Percentiles rank a stretch among this genome's conserved stretches.
Conservation (phyloP, 345 rosid genomes). For the Cardiospermum halicacabum region DNA sequence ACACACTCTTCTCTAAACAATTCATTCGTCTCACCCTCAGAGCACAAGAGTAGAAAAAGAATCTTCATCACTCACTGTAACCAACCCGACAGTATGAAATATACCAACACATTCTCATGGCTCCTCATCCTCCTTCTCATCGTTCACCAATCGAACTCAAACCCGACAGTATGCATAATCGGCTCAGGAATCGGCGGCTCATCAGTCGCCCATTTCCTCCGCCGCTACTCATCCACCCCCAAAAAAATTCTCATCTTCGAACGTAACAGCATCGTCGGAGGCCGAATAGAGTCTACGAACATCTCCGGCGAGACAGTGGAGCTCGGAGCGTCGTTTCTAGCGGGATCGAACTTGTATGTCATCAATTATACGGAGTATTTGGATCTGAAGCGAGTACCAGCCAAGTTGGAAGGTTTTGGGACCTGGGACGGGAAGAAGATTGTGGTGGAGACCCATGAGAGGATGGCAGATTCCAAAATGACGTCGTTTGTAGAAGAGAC, state of each 20-base stretch:
- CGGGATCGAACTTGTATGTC: conserved; percentile 75
- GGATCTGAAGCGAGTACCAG: conserved; percentile 41
- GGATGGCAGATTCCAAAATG: conserved; percentile 54
- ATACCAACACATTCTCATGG: neutral
- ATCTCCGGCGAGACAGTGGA: conserved; percentile 62
- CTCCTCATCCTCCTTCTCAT: conserved; percentile 16
- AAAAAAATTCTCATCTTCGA: conserved; percentile 54
- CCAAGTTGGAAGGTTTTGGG: conserved; percentile 46
- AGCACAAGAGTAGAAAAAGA: too few relatives aligned
- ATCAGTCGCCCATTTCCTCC: conserved; percentile 85
- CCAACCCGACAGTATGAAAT: too few relatives aligned
- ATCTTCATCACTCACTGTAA: too few relatives aligned
- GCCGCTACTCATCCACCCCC: conserved; percentile 35
- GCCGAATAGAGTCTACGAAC: conserved; percentile 77
- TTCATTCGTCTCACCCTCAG: too few relatives aligned
- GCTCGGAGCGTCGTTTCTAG: conserved; percentile 87
- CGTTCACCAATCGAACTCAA: conserved; percentile 14
- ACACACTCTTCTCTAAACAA: too few relatives aligned
- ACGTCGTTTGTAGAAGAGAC: conserved; percentile 54
- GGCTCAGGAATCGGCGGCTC: conserved; percentile 94
- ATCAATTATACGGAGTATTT: conserved; percentile 49
- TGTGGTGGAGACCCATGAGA: conserved; percentile 52
- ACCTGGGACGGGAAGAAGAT: conserved; percentile 79
- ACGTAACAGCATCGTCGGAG: conserved; percentile 67
- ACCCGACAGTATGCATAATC: conserved; percentile 63